phyloP scores from a whole-genome alignment of 192 early-diverging fungal genomes.

The Chytriomyces confervae region DNA sequence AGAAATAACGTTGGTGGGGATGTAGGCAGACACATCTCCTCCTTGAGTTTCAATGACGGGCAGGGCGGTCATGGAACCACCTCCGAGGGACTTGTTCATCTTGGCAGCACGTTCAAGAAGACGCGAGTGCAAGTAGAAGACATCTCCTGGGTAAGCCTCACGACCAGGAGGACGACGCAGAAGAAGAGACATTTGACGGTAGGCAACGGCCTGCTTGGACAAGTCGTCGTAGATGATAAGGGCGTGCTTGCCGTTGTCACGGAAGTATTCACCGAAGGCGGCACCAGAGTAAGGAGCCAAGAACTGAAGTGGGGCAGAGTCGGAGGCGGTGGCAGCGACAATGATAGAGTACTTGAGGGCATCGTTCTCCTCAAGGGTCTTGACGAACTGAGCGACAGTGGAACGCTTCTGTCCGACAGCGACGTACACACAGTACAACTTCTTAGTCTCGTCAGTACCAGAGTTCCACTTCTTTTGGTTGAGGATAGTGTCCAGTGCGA shows the following conservation, averaged over 20 bases:
- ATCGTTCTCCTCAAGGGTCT: conserved; percentile 96
- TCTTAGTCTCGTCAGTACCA: conserved; percentile 93
- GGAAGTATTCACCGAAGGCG: conserved; percentile 98
- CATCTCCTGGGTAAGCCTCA: conserved; percentile 99
- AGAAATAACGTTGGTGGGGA: conserved; percentile 99
- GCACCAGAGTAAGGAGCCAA: conserved; percentile 98
- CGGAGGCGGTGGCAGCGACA: conserved; percentile 98
- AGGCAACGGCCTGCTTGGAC: conserved; percentile 99
- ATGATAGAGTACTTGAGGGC: conserved; percentile 98
- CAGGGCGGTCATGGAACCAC: conserved; percentile 97
- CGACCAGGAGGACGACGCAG: conserved; percentile 99
- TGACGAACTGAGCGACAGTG: conserved; percentile 98
- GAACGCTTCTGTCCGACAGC: conserved; percentile 99
- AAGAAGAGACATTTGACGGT: conserved; percentile 99
- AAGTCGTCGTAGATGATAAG: conserved; percentile 99
- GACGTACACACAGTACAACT: conserved; percentile 99
- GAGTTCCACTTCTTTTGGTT: conserved; percentile 99
- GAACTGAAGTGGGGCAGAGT: conserved; percentile 98
- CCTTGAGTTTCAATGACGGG: conserved; percentile 99
- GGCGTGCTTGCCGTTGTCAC: conserved; percentile 97
- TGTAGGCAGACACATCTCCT: conserved; percentile 99
- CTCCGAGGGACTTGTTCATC: conserved; percentile 96
- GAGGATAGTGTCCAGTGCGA: conserved; percentile 97
- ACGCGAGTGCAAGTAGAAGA: conserved; percentile 99
- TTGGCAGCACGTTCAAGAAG: conserved; percentile 99